Base-by-base conservation (phyloP, 1,284 basidiomycete genomes). In the Filobasidium uniguttulatum region DNA sequence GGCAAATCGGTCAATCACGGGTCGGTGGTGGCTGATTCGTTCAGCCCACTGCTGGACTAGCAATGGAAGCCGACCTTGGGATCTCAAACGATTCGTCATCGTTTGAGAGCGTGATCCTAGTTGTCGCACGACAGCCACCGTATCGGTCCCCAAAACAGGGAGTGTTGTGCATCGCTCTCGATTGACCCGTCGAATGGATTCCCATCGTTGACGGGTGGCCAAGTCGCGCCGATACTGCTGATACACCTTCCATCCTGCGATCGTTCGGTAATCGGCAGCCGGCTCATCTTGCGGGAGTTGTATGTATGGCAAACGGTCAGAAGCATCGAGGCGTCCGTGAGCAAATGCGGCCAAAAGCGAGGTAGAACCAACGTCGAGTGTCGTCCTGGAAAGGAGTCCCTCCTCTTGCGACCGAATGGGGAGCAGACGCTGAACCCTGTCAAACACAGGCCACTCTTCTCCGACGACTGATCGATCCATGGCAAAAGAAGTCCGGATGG, bases 401-500 rank as follows among this genome's bases (percentile, higher is more conserved):
- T n/a, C 31, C 9, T 33, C 9, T 9, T 34, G 19, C 33, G 33
- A 4, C 9, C 9, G 33, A 15, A 29, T n/a, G 2, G 40, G 40
- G 9, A 43, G 19, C 2, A 43, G 40, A 8, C 26, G 10, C 12
- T n/a, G 9, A 12, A 43, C 12, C 12, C 40, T 23, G 26, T 12
- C 20, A n/a, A 28, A 43, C 15, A 29, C n/a, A 26, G 40, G 40
- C 26, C 29, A 23, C 14, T 26, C 9, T 14, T 26, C 40, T 5
- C 40, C 40, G 15, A 38, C 41, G 22, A 57, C 83, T 76, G 34
- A 86, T 62, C 9, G 56, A 60, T 63, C 74, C 82, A 90, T 87
- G 0, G 83, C 81, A 65, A 96, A 93, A 6, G 87, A 89, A 1
- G 91, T 96, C 38, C 87, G 79, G 58, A 96, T 87, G 0, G 89